Conservation (phyloP, 345 rosid genomes). For the Passiflora organensis region DNA sequence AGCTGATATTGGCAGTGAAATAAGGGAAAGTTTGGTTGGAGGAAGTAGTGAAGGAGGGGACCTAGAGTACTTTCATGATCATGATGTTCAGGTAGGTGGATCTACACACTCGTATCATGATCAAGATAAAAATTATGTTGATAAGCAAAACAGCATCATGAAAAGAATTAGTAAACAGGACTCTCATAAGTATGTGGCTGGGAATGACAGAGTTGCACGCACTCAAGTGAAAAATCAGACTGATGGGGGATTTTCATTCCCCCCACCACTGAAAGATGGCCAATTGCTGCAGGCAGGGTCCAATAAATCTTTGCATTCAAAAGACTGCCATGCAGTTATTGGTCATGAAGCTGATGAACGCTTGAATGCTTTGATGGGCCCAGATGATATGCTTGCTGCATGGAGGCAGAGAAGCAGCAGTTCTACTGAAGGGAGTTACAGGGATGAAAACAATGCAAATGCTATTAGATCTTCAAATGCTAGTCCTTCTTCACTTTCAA, state of each 20-base stretch:
- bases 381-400: slow-evolving; percentile 64
- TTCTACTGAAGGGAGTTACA: slow-evolving; percentile 62
- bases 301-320: slow-evolving; percentile 64
- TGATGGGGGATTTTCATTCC: slow-evolving; percentile 73
- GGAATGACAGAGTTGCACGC: slow-evolving; percentile 41
- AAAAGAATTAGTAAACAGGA: slow-evolving; percentile 46
- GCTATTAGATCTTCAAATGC: slow-evolving; percentile 59
- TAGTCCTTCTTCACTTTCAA: slow-evolving; percentile 61
- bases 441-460: slow-evolving; percentile 56
- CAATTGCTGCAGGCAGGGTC: slow-evolving; percentile 50
- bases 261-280: slow-evolving; percentile 58
- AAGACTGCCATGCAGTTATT: slow-evolving; percentile 39
- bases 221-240: slow-evolving; percentile 44
- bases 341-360: slow-evolving; percentile 44
- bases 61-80: slow-evolving; percentile 69
- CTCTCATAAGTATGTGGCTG: slow-evolving; percentile 34
- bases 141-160: slow-evolving; percentile 38
- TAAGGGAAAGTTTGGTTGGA: slow-evolving; percentile 83
- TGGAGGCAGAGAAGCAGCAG: slow-evolving; percentile 81
- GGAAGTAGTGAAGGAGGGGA: slow-evolving; percentile 95
- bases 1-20: slow-evolving; percentile 90
- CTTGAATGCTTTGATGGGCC: slow-evolving; percentile 48
- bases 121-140: slow-evolving; percentile 47
- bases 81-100: slow-evolving; percentile 49
- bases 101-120: slow-evolving; percentile 45